Conservation (phyloP, 1,139 yeast species). For the Pichia sp. region DNA sequence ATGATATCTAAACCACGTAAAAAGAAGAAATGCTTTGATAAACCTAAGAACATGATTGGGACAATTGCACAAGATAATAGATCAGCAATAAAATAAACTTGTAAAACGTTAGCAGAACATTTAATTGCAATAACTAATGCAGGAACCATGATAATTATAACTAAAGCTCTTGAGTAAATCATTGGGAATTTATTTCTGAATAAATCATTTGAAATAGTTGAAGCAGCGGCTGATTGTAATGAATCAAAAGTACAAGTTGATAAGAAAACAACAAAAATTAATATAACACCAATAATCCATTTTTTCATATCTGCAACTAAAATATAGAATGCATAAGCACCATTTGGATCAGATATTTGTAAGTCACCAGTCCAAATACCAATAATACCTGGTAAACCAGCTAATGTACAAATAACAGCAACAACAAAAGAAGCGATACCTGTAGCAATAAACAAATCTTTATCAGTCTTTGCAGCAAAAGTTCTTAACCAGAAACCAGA, state of each 20-base stretch:
- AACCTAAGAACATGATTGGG: conserved; percentile 79
- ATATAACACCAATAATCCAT: conserved; percentile 80
- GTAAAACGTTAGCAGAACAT: conserved; percentile 75
- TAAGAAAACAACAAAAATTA: conserved; percentile 64
- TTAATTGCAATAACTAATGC: conserved; percentile 75
- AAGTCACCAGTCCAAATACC: conserved; percentile 88
- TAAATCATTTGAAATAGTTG: conserved; percentile 81
- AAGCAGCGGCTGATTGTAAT: conserved; percentile 80
- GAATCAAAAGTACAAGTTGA: conserved; percentile 91
- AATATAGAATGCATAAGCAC: conserved; percentile 63
- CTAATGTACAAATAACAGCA: conserved; percentile 57
- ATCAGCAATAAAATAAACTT: conserved; percentile 86
- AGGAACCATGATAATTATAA: conserved; percentile 72
- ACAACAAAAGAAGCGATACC: conserved; percentile 64
- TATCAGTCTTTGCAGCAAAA: conserved; percentile 76
- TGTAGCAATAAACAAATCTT: conserved; percentile 70
- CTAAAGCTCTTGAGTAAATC: conserved; percentile 64
- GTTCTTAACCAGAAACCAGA: conserved; percentile 94
- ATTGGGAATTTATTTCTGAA: conserved; percentile 73
- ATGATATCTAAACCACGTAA: conserved; percentile 78
- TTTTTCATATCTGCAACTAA: conserved; percentile 69
- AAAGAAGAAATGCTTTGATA: conserved; percentile 59
- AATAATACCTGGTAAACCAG: conserved; percentile 77
- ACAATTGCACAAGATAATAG: conserved; percentile 79
- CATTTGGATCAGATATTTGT: conserved; percentile 50